Conservation (phyloP, 257 asterid species). For the Buddleja alternifolia region DNA sequence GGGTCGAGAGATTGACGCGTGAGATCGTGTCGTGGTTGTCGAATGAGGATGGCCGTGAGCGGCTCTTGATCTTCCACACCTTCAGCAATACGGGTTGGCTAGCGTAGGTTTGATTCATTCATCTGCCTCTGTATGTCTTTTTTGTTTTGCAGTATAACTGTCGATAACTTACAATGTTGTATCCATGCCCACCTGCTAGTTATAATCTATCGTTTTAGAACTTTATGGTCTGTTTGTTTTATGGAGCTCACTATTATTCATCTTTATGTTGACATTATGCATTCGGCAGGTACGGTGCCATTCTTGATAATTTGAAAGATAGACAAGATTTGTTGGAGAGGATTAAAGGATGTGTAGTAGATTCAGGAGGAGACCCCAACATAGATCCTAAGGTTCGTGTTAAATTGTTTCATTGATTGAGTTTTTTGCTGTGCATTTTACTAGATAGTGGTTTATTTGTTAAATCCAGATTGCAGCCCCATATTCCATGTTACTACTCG, state of each 20-base stretch:
- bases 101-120: conserved; percentile 65
- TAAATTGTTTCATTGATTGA: conserved; percentile 4
- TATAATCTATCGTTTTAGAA: too few relatives aligned
- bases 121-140: conserved; percentile 1
- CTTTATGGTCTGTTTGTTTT: too few relatives aligned
- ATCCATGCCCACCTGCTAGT: neutral
- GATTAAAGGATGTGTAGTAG: conserved; percentile 85
- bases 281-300: conserved; percentile 71
- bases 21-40: conserved; percentile 72
- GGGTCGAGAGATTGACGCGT: conserved; percentile 46
- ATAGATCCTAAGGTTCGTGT: conserved; percentile 78
- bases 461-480: conserved; percentile 8
- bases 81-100: conserved; percentile 98
- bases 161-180: neutral
- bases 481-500: conserved; percentile 10
- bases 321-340: conserved; percentile 60
- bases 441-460: conserved; percentile 5
- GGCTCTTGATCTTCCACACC: conserved; percentile 76
- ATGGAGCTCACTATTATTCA: too few relatives aligned
- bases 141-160: neutral
- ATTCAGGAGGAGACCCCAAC: conserved; percentile 91
- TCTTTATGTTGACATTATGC: too few relatives aligned
- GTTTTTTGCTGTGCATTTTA: neutral
- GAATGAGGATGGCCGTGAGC: conserved; percentile 48
- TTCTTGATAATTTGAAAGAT: conserved; percentile 62